Evolutionary conservation across 495 filamentous ascomycete species (phyloP).

Genomic region (Thermothielavioides terrestris): DNA sequence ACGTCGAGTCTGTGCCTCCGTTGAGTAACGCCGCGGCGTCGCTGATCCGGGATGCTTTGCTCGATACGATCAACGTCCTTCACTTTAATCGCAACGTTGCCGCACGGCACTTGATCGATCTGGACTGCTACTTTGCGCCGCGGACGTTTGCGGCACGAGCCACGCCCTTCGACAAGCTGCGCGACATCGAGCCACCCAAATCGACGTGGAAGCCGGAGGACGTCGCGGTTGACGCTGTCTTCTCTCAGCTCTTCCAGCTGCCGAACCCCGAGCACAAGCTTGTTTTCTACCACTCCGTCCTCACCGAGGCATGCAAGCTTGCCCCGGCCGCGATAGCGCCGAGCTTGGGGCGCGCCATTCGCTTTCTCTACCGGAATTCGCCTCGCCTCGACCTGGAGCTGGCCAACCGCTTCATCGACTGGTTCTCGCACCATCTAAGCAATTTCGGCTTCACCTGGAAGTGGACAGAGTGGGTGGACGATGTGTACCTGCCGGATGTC

Average conservation of each 20-base stretch:
- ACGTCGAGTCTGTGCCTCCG: constrained; percentile 84
- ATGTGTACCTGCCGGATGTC: constrained; percentile 64
- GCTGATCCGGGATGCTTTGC: constrained; percentile 71
- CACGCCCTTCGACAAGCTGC: constrained; percentile 80
- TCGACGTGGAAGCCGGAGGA: constrained; percentile 97
- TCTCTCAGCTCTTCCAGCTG: constrained; percentile 85
- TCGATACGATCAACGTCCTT: constrained; percentile 90
- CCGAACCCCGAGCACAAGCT: constrained; percentile 86
- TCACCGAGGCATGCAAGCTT: constrained; percentile 93
- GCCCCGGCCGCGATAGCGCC: constrained; percentile 94
- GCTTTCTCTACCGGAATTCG: constrained; percentile 74
- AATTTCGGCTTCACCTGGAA: constrained; percentile 99
- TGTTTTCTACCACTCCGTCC: constrained; percentile 89
- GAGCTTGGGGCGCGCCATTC: constrained; percentile 85
- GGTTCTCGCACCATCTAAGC: constrained; percentile 95
- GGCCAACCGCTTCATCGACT: constrained; percentile 81
- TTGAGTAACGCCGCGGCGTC: constrained; percentile 65
- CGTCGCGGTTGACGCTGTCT: constrained; percentile 92
- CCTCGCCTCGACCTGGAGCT: constrained; percentile 83
- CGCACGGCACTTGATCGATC: constrained; percentile 82
- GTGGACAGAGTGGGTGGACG: constrained; percentile 95
- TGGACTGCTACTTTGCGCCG: constrained; percentile 87
- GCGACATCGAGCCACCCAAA: constrained; percentile 60
- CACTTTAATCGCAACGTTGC: constrained; percentile 85
- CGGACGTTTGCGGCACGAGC: constrained; percentile 87